Conservation (phyloP, 768 basidiomycete genomes). For the Psilocybe subaeruginosa region DNA sequence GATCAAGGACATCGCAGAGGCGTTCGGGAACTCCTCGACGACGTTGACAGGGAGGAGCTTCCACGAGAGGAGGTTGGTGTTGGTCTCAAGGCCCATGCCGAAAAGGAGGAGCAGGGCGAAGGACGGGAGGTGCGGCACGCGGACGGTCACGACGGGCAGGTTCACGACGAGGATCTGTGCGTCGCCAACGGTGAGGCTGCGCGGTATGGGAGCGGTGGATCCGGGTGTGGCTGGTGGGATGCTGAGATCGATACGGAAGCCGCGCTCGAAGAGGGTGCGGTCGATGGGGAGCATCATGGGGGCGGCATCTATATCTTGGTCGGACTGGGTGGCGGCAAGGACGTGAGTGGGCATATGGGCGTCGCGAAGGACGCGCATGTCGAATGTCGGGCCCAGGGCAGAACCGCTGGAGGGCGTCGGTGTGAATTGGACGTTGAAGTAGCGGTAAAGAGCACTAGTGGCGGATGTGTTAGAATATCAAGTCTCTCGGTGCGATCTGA, state of each 20-base stretch:
- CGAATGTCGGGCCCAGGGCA: conserved; percentile 44
- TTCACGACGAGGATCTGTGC: conserved; percentile 38
- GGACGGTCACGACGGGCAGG: conserved; percentile 53
- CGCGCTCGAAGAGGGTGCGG: conserved; percentile 44
- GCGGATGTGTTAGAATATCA: background rate
- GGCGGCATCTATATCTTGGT: conserved; percentile 21
- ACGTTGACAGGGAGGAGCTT: conserved; percentile 55
- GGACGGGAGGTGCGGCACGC: conserved; percentile 56
- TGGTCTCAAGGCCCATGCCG: conserved; percentile 54
- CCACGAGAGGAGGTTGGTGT: conserved; percentile 48
- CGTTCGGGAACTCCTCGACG: conserved; percentile 66
- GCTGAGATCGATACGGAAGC: conserved; percentile 36
- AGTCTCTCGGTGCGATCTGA: background rate
- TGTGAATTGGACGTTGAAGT: conserved; percentile 41
- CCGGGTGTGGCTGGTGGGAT: conserved; percentile 36
- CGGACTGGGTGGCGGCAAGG: conserved; percentile 46
- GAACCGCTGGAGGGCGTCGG: conserved; percentile 16
- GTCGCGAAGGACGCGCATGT: conserved; percentile 49
- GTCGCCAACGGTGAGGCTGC: conserved; percentile 18
- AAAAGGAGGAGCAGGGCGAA: conserved; percentile 63
- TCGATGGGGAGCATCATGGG: conserved; percentile 59
- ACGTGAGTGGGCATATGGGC: conserved; percentile 59
- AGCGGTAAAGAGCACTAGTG: conserved; percentile 45
- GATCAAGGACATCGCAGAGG: conserved; percentile 56
- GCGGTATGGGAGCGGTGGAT: conserved; percentile 35